Percentiles rank a stretch among this genome's conserved stretches.
These are phyloP conservation scores for Chaetomium sp. DNA, from an alignment of 2,329 filamentous ascomycete genomes.

Conservation along the genomic window DNA sequence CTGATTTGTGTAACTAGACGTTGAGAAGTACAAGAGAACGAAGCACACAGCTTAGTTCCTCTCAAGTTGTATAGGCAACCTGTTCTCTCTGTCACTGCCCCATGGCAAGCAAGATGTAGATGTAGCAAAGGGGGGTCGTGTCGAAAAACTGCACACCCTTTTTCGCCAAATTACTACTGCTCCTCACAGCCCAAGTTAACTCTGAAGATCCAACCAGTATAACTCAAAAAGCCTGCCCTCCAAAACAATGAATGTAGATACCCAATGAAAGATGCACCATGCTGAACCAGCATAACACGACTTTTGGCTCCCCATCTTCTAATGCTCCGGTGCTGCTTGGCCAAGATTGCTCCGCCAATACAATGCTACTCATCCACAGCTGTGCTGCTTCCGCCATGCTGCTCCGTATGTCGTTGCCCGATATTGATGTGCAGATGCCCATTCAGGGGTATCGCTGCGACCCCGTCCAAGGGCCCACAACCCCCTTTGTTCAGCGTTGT, in stretches of 20 bases:
- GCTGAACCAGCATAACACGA: background rate
- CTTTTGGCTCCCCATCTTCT: background rate
- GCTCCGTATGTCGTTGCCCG: constrained; percentile 23
- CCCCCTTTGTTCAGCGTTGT: constrained; percentile 31
- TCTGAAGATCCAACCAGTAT: background rate
- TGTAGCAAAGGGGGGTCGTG: background rate
- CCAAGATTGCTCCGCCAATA: background rate
- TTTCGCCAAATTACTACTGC: background rate
- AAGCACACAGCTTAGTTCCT: background rate
- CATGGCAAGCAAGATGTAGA: background rate
- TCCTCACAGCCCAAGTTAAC: background rate
- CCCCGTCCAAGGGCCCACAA: background rate
- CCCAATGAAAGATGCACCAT: background rate
- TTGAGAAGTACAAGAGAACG: background rate
- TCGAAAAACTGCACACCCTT: background rate
- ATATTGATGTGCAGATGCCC: constrained; percentile 20
- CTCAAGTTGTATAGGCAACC: background rate
- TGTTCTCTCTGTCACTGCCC: background rate
- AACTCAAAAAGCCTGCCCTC: background rate
- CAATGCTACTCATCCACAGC: constrained; percentile 6
- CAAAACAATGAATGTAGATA: background rate
- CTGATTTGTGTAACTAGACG: background rate
- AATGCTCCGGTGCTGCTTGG: background rate
- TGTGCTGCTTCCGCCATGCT: constrained; percentile 2
- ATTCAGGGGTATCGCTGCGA: constrained; percentile 8